Evolutionary conservation across 768 basidiomycete genomes (phyloP), one percentile per base, ranked within the genome.

Genomic region (Galerina sulciceps): DNA sequence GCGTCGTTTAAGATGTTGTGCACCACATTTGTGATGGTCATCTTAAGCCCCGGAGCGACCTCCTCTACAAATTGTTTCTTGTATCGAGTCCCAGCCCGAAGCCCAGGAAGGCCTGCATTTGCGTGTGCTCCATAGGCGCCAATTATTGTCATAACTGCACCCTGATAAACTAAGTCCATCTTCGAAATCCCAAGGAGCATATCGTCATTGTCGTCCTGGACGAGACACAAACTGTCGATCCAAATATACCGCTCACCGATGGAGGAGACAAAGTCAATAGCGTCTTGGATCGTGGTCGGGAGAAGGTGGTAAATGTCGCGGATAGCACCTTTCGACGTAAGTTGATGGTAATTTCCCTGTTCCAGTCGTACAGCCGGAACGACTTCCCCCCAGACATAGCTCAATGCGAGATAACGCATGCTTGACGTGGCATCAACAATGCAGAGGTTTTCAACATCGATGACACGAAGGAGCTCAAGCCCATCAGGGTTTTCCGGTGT

Each of bases 101-200:
- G n/a, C n/a, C n/a, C n/a, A n/a, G n/a, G n/a, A n/a, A n/a, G n/a
- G n/a, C n/a, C n/a, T n/a, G n/a, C 40, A 40, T 59, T 54, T 17
- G 58, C 58, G 20, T 53, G 45, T n/a, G 9, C 15, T 2, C 58
- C 58, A 11, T 22, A 15, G 9, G 42, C 51, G 13, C 37, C 58
- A 8, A 59, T 9, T 18, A 54, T 34, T 4, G 51, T 59, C 41
- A 54, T 31, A 17, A 40, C 10, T 13, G 51, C 51, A 8, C 52
- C 26, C 23, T 37, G 51, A 20, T 53, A 59, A 17, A 59, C 51
- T 52, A 59, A 17, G 37, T 59, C 42, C 58, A 59, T 59, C 34
- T 47, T 54, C 4, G 50, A 35, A 15, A 53, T 41, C 23, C 42
- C 45, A n/a, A 47, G 22, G 10, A 10, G 4, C 43, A 23, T 45